Conservation (phyloP, 208 protist genomes). For the Leishmania mexicana region DNA sequence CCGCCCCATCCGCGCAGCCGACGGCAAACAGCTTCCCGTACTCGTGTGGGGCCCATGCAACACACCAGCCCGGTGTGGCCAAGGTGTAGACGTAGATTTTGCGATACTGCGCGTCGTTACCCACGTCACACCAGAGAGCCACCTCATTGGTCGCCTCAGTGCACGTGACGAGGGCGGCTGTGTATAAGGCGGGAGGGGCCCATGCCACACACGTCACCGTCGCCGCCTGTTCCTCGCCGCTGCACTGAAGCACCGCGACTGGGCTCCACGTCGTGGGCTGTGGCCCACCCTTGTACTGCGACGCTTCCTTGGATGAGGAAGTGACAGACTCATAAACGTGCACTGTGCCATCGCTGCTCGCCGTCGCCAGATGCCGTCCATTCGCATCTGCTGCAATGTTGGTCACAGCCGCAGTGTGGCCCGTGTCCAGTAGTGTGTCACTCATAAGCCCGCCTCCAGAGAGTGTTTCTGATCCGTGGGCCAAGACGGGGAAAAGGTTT, state of each 20-base stretch:
- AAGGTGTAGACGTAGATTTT: slow-evolving; percentile 63
- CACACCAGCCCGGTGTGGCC: slow-evolving; percentile 48
- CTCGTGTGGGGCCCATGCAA: slow-evolving; percentile 80
- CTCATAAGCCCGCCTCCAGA: slow-evolving; percentile 4
- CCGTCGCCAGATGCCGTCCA: slow-evolving; percentile 65
- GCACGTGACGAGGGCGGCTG: slow-evolving; percentile 64
- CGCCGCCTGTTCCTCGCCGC: slow-evolving; percentile 34
- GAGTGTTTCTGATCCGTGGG: background rate
- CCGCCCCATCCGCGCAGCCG: slow-evolving; percentile 62
- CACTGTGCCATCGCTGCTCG: slow-evolving; percentile 69
- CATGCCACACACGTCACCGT: slow-evolving; percentile 75
- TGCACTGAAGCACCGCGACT: slow-evolving; percentile 28
- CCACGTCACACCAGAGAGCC: slow-evolving; percentile 63
- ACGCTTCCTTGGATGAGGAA: slow-evolving; percentile 17
- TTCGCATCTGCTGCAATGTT: slow-evolving; percentile 71
- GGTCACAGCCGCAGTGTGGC: slow-evolving; percentile 59
- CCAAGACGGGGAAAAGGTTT: background rate
- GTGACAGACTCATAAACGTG: slow-evolving; percentile 50
- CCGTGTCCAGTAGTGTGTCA: slow-evolving; percentile 62
- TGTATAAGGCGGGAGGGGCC: slow-evolving; percentile 67
- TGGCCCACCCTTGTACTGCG: slow-evolving; percentile 35
- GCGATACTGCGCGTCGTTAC: slow-evolving; percentile 45
- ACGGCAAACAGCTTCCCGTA: slow-evolving; percentile 85
- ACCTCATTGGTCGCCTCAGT: slow-evolving; percentile 50
- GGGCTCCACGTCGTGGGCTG: slow-evolving; percentile 28